Conservation (phyloP, 177 flowering plant species). For the Vitis hybrid region DNA sequence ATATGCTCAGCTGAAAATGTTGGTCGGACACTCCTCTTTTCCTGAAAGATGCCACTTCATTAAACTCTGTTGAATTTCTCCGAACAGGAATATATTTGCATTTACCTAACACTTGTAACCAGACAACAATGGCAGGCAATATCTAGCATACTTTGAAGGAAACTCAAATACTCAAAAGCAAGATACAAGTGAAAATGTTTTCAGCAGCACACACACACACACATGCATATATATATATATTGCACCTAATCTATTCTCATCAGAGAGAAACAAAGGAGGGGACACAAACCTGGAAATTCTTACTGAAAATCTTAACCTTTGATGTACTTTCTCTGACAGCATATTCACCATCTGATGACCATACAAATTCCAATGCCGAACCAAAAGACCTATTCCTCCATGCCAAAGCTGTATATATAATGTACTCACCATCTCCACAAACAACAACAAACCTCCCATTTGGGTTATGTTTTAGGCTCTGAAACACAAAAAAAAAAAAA, state of each 20-base stretch:
- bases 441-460: conserved; percentile 97
- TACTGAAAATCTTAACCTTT: conserved; percentile 82
- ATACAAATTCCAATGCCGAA: conserved; percentile 87
- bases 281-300: conserved; percentile 71
- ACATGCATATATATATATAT: too few relatives aligned
- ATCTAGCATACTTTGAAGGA: background rate
- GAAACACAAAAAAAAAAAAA: conserved; percentile 18
- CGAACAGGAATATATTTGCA: background rate
- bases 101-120: background rate
- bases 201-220: too few relatives aligned
- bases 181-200: background rate
- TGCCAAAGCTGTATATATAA: conserved; percentile 91
- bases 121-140: too few relatives aligned
- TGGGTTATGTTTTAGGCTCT: conserved; percentile 97
- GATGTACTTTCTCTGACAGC: conserved; percentile 94
- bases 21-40: conserved; percentile 83
- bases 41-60: conserved; percentile 51
- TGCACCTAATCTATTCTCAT: too few relatives aligned
- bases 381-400: conserved; percentile 98
- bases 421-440: conserved; percentile 95
- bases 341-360: conserved; percentile 96
- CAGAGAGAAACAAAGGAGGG: background rate
- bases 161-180: background rate
- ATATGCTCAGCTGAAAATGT: conserved; percentile 90
- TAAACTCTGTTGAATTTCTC: conserved; percentile 1